Base-by-base conservation (phyloP, 192 early-diverging fungal species). In the Coemansia sp. region DNA sequence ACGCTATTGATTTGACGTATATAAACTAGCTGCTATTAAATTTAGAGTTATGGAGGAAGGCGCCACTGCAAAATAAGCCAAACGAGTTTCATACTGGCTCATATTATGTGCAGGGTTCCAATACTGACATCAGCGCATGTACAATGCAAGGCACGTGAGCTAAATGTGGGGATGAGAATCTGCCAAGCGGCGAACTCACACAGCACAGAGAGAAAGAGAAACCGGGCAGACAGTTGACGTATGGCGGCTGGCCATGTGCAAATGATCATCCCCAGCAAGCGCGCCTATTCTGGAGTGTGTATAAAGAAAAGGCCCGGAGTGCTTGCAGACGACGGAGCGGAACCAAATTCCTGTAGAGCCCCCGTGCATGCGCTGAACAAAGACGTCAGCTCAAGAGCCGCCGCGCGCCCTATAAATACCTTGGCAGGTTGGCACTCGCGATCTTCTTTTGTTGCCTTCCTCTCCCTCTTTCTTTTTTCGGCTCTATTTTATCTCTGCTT, bases 401-500 rank as follows among this genome's bases (percentile, higher is more conserved):
- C 14, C 24, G 12, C 50, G 5, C 50, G 22, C 11, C 39, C 43
- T 60, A 60, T 60, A 60, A 60, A 60, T 60, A 49, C 21, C 4
- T 49, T 49, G 9, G n/a, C 1, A 54, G 12, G 22, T 27, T 27
- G 39, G 39, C 7, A 41, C 39, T 14, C 39, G 12, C 39, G 39
- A 41, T 41, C 39, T 4, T 41, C 24, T 23, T 29, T 50, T 22
- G 4, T 25, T 23, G n/a, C 27, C 48, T 60, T 60, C 48, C 25
- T 60, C 29, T 47, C 27, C 17, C 19, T 39, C n/a, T 17, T 54
- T 54, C 7, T 41, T 41, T 41, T 14, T 41, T 38, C 12, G 39
- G 12, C 39, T 41, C 39, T 41, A 41, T 41, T 41, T 41, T 41
- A 41, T 41, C 39, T 12, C 39, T 14, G 39, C 39, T 8, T 2